Evolutionary conservation across 495 filamentous ascomycete genomes (phyloP).

Genomic region (Diplogelasinospora grovesii): DNA sequence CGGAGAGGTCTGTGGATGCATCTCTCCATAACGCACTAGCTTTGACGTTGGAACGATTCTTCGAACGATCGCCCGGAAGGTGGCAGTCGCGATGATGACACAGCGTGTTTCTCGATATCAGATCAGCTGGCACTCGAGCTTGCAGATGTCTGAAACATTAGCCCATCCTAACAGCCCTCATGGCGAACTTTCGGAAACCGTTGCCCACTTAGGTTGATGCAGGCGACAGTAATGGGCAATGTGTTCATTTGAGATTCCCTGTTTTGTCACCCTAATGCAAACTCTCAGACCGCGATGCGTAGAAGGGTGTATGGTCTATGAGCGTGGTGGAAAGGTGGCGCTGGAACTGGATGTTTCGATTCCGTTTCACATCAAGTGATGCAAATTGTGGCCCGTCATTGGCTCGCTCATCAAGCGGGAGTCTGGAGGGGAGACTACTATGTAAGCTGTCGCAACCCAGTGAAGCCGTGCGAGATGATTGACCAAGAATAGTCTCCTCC

Average conservation of each 20-base stretch:
- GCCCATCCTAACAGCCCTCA: not conserved
- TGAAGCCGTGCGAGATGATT: not conserved
- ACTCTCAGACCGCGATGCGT: constrained; percentile 7
- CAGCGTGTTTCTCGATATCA: too few relatives aligned
- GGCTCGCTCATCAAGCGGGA: not conserved
- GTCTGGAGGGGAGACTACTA: not conserved
- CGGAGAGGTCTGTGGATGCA: too few relatives aligned
- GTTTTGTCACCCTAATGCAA: constrained; percentile 1
- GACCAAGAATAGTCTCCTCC: constrained; percentile 15
- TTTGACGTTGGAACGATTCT: not conserved
- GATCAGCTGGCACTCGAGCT: not conserved
- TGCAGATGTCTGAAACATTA: not conserved
- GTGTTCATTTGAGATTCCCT: not conserved
- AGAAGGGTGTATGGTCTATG: not conserved
- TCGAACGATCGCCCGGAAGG: not conserved
- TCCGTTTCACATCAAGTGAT: constrained; percentile 30
- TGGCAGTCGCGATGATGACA: too few relatives aligned
- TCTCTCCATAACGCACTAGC: not conserved
- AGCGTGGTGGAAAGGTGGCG: constrained; percentile 11
- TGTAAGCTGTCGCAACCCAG: too few relatives aligned
- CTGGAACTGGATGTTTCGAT: constrained; percentile 22
- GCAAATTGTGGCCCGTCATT: constrained; percentile 3
- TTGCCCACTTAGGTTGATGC: not conserved
- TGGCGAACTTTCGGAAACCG: not conserved
- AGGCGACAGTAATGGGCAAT: not conserved